Base-by-base conservation (phyloP, 192 early-diverging fungal genomes). In the Mortierella hygrophila region DNA sequence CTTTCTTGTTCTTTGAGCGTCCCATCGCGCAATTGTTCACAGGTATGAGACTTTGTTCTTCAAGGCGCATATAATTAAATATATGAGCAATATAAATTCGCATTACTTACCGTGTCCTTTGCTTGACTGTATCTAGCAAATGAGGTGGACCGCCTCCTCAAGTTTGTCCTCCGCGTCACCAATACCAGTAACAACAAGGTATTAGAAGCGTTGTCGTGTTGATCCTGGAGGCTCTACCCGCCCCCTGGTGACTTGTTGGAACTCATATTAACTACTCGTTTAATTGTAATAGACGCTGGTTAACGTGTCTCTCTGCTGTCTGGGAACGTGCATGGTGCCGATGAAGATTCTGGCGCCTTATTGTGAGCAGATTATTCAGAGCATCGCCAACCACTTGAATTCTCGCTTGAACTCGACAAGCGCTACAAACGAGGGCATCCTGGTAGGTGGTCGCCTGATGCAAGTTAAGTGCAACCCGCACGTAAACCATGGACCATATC, bases 181-280 rank as follows among this genome's bases (percentile, higher is more conserved):
- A 72, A 83, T 11, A 75, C 71, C 0, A 75, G 76, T 3, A 37
- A 26, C n/a, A 73, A 83, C 35, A 83, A 83, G 70, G 81, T 80
- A 80, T 3, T 7, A 5, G 5, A 21, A 29, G 26, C 29, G 32
- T 32, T 26, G 29, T 52, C 49, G 49, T 0, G 49, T 18, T 21
- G 18, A 6, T 52, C 49, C 3, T 65, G 10, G n/a, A 10, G 18
- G 4, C 52, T 23, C 52, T 8, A 60, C 21, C n/a, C 7, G 8
- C 7, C 21, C 23, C 44, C 44, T 46, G 11, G 10, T 46, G 10
- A 46, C 2, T 10, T 29, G n/a, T 26, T 26, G 0, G 55, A 26
- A 26, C 2, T 29, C 11, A 32, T 32, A 32, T 29, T 65, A 65
- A 65, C 60, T 11, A n/a, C n/a, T 29, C 29, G 0, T 32, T 15